These are phyloP conservation scores for Candida ovalis DNA, from an alignment of 805 yeast species.

Conservation along the genomic window DNA sequence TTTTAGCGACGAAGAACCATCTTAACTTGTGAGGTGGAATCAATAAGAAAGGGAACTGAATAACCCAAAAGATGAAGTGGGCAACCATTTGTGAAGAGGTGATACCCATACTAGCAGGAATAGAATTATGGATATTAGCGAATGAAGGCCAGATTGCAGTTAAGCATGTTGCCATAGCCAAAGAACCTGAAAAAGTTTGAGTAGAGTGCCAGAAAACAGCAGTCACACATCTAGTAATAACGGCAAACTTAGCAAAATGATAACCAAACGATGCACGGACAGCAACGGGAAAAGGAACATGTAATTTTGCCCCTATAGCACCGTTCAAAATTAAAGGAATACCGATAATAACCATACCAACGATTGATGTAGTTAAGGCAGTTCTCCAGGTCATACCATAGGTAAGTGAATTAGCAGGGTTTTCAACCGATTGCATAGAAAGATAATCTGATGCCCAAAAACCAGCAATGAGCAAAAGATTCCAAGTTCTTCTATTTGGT, in stretches of 20 bases:
- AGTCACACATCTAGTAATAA: slow-evolving; percentile 32
- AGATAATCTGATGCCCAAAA: slow-evolving; percentile 27
- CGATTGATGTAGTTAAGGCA: slow-evolving; percentile 15
- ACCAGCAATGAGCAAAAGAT: slow-evolving; percentile 19
- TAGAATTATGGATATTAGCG: slow-evolving; percentile 19
- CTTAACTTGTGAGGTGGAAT: slow-evolving; percentile 33
- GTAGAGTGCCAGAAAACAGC: slow-evolving; percentile 28
- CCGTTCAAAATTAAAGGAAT: slow-evolving; percentile 24
- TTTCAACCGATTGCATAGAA: slow-evolving; percentile 22
- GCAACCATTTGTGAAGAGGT: slow-evolving; percentile 29
- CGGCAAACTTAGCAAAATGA: slow-evolving; percentile 30
- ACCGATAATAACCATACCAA: slow-evolving; percentile 21
- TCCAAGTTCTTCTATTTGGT: slow-evolving; percentile 22
- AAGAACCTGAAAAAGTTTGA: slow-evolving; percentile 27
- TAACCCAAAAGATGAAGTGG: slow-evolving; percentile 31
- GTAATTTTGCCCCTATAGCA: slow-evolving; percentile 32
- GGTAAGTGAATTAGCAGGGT: slow-evolving; percentile 15
- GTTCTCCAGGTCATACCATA: slow-evolving; percentile 22
- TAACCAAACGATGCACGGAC: slow-evolving; percentile 33
- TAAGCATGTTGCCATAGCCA: slow-evolving; percentile 27
- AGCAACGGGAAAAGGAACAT: slow-evolving; percentile 34
- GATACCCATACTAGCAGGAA: slow-evolving; percentile 27
- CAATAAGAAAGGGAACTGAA: slow-evolving; percentile 31
- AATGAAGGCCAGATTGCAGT: slow-evolving; percentile 29
- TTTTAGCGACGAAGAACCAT: slow-evolving; percentile 32